A percentile compares a stretch with the other conserved stretches of the same genome.
Evolutionary conservation across 2,329 filamentous ascomycete genomes (phyloP).

Genomic region (Aotearoamyces nothofagi): DNA sequence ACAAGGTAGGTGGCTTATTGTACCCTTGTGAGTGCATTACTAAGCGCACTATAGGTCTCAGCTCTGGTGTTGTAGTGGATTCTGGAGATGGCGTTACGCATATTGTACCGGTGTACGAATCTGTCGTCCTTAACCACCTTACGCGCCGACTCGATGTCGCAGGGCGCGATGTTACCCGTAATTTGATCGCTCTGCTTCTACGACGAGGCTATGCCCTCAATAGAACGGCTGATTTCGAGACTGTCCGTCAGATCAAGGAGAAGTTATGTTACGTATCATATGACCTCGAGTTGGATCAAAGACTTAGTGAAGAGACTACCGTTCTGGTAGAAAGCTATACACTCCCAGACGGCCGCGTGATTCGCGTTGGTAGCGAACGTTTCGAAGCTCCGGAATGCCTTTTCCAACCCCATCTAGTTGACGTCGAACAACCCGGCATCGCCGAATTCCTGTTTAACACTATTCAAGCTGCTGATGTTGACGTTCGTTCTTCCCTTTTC

Average conservation of each 20-base stretch:
- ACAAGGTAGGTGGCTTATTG: slow-evolving; percentile 47
- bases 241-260: slow-evolving; percentile 97
- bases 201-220: slow-evolving; percentile 93
- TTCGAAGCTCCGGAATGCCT: slow-evolving; percentile 97
- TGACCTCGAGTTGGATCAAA: slow-evolving; percentile 91
- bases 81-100: slow-evolving; percentile 97
- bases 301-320: slow-evolving; percentile 91
- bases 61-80: slow-evolving; percentile 93
- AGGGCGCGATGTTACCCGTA: slow-evolving; percentile 93
- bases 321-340: slow-evolving; percentile 97
- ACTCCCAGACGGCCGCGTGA: slow-evolving; percentile 87
- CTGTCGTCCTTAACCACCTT: slow-evolving; percentile 91
- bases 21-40: background rate
- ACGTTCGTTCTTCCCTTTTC: slow-evolving; percentile 85
- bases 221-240: slow-evolving; percentile 97
- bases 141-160: slow-evolving; percentile 90
- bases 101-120: slow-evolving; percentile 97
- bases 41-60: slow-evolving; percentile 42
- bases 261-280: slow-evolving; percentile 99
- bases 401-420: slow-evolving; percentile 95
- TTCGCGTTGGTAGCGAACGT: slow-evolving; percentile 88
- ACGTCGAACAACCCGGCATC: slow-evolving; percentile 93
- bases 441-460: slow-evolving; percentile 98
- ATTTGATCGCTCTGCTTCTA: slow-evolving; percentile 86
- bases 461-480: slow-evolving; percentile 89